Percentiles rank a stretch among this genome's conserved stretches.
These are phyloP conservation scores for Balamuthia mandrillaris DNA, from an alignment of 208 protist species.

Conservation along the genomic window DNA sequence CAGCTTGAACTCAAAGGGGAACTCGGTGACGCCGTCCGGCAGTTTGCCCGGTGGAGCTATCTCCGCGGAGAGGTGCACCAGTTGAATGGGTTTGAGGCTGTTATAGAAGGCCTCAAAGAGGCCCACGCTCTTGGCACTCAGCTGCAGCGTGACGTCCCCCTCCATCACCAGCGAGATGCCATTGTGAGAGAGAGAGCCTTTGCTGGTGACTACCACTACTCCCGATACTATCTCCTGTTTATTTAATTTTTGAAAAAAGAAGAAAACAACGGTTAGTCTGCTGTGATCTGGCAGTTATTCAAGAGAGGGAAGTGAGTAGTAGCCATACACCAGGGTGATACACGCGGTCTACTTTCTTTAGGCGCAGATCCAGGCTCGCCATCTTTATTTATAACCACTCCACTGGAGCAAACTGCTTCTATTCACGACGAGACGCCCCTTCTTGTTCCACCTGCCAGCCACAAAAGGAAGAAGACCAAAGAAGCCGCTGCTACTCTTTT, in stretches of 20 bases:
- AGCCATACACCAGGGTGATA: slow-evolving; percentile 44
- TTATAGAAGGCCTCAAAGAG: slow-evolving; percentile 76
- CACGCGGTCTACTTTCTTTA: slow-evolving; percentile 53
- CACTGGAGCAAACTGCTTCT: too few species aligned
- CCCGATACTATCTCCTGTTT: slow-evolving; percentile 70
- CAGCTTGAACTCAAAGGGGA: background rate
- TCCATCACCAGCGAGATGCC: slow-evolving; percentile 68
- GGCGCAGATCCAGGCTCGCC: slow-evolving; percentile 46
- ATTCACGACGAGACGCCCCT: too few species aligned
- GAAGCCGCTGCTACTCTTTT: too few species aligned
- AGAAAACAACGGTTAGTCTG: background rate
- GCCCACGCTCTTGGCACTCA: slow-evolving; percentile 61
- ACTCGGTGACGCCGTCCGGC: background rate
- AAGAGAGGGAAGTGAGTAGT: background rate
- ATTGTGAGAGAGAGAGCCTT: slow-evolving; percentile 59
- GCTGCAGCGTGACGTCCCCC: slow-evolving; percentile 66
- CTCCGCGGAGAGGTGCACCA: background rate
- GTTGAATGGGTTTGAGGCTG: slow-evolving; percentile 62
- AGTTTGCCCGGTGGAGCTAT: background rate
- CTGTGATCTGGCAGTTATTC: background rate
- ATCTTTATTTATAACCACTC: too few species aligned
- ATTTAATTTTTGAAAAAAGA: too few species aligned
- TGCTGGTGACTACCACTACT: slow-evolving; percentile 63
- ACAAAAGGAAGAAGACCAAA: too few species aligned
- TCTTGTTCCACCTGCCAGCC: too few species aligned